Base-by-base conservation (phyloP, 2,329 filamentous ascomycete genomes). In the Paracorniculantispora psalliotae region DNA sequence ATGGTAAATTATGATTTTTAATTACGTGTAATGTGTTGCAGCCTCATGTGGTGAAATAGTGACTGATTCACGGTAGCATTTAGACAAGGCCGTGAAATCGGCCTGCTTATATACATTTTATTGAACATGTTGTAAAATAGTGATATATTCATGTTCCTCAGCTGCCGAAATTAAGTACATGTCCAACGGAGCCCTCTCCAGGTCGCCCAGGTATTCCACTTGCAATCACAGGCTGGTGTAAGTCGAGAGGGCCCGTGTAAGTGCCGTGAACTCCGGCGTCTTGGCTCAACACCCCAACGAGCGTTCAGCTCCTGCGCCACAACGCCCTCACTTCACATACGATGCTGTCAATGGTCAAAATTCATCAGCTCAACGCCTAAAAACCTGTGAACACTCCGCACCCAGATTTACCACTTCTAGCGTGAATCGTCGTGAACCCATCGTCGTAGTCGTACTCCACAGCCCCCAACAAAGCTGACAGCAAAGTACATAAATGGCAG, bases 341-440 rank as follows among this genome's bases (percentile, higher is more conserved):
- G 12, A 8, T n/a, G n/a, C 4, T 6, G 25, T 23, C 39, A 46
- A 46, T 46, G 25, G 46, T 12, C 35, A 13, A 10, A n/a, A 4
- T 10, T 35, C 33, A 19, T 44, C 41, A 55, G 52, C 52, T 46
- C 19, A 25, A 19, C 39, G 52, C 39, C 26, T 4, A 35, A 2
- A 13, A 25, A 43, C 10, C 30, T 33, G 21, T 55, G 26, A 55
- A 55, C 52, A 46, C 19, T 2, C 15, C 7, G 26, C 28, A 55
- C 37, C 28, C 19, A 25, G 41, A 2, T 37, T 23, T 9, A 46
- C 35, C 28, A n/a, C 15, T 35, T 7, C 26, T 35, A 55, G 52
- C 52, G 52, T 55, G 52, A 55, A 55, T 19, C 26, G 19, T 35
- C 28, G 52, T 55, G 52, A 55, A 55, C 26, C 2, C 17, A n/a